phyloP scores from a whole-genome alignment of 495 filamentous ascomycete species.

The Penicillium canescens region DNA sequence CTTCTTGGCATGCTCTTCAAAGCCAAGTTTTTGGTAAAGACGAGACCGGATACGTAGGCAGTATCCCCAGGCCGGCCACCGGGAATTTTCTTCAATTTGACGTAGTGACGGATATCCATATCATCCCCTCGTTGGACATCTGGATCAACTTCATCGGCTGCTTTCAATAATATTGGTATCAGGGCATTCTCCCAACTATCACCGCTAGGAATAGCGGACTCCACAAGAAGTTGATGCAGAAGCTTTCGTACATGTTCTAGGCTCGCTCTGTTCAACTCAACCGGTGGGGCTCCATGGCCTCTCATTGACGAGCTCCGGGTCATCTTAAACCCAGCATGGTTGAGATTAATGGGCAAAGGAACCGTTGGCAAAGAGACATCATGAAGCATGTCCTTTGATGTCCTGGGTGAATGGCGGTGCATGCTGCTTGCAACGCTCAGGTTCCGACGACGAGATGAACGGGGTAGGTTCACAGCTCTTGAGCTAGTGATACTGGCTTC shows the following conservation, averaged over 20 bases:
- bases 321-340: constrained; percentile 55
- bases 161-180: constrained; percentile 86
- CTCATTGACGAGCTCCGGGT: constrained; percentile 84
- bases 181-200: constrained; percentile 87
- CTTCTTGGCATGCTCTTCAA: constrained; percentile 93
- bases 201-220: constrained; percentile 69
- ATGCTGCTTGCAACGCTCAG: constrained; percentile 72
- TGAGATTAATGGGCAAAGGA: constrained; percentile 17
- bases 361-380: constrained; percentile 23
- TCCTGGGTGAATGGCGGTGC: constrained; percentile 68
- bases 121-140: constrained; percentile 86
- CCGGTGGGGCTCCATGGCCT: constrained; percentile 67
- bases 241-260: constrained; percentile 84
- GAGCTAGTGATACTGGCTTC: constrained; percentile 60
- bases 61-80: constrained; percentile 90
- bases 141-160: constrained; percentile 92
- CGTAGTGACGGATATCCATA: constrained; percentile 98
- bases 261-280: constrained; percentile 84
- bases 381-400: constrained; percentile 44
- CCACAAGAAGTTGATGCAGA: constrained; percentile 77
- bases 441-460: constrained; percentile 66
- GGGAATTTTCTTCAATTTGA: constrained; percentile 95
- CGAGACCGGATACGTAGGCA: constrained; percentile 89
- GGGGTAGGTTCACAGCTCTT: constrained; percentile 52
- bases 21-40: constrained; percentile 95